A percentile compares a stretch with the other conserved stretches of the same genome.
Evolutionary conservation across 2,329 filamentous ascomycete genomes (phyloP).

Genomic region (Fusarium nygamai): DNA sequence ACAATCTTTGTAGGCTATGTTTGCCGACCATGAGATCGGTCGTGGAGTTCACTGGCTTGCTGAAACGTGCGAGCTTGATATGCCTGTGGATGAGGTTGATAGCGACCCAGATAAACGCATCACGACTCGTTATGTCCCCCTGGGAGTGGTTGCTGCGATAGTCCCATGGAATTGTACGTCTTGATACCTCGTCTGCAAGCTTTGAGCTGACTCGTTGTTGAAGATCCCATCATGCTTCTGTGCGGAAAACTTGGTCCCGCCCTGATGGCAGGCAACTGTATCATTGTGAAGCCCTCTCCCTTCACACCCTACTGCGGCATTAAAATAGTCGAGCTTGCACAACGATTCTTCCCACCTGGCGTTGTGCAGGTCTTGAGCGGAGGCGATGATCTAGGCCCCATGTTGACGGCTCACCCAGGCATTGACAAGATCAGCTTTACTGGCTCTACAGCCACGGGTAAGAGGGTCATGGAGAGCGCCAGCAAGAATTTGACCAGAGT

Average conservation of each 20-base stretch:
- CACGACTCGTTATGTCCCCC: not conserved
- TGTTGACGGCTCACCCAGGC: constrained; percentile 64
- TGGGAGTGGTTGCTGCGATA: not conserved
- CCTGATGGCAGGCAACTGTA: constrained; percentile 62
- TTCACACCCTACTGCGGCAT: constrained; percentile 67
- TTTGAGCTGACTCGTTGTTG: not conserved
- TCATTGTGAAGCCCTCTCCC: constrained; percentile 67
- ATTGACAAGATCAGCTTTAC: constrained; percentile 73
- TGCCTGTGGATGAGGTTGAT: not conserved
- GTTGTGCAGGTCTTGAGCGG: constrained; percentile 70
- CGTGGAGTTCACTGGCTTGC: not conserved
- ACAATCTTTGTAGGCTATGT: not conserved
- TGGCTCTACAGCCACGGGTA: constrained; percentile 68
- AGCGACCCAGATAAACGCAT: not conserved
- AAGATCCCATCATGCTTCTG: constrained; percentile 2
- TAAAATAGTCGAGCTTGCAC: constrained; percentile 68
- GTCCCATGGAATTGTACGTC: constrained; percentile 1
- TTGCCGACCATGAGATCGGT: not conserved
- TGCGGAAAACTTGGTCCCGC: not conserved
- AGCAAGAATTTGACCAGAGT: constrained; percentile 66
- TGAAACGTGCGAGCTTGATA: not conserved
- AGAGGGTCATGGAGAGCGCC: constrained; percentile 66
- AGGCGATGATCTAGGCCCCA: constrained; percentile 67
- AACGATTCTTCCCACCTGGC: constrained; percentile 66
- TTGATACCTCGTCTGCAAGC: not conserved